Conservation (phyloP, 2,329 filamentous ascomycete species). For the Ascochyta fabae region DNA sequence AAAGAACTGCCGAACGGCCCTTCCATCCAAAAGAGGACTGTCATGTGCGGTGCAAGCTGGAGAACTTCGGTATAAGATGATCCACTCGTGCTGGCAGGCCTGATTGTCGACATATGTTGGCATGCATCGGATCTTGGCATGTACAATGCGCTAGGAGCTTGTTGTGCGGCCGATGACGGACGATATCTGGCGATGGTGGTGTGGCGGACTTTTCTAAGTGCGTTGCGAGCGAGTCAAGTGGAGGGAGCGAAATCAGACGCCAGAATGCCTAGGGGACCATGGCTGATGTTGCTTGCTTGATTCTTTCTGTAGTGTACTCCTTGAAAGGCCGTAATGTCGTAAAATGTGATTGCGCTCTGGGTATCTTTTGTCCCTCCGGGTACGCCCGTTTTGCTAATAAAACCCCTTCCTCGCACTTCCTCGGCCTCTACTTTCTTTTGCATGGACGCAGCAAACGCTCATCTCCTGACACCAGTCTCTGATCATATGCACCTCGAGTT, state of each 20-base stretch:
- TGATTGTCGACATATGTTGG: conserved; percentile 6
- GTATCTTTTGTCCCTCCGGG: conserved; percentile 5
- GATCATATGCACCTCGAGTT: conserved; percentile 61
- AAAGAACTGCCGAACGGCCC: conserved; percentile 9
- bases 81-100: neutral
- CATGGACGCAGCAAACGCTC: conserved; percentile 84
- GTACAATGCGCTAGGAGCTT: neutral
- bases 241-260: too few species aligned
- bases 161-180: conserved; percentile 9
- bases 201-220: neutral
- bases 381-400: conserved; percentile 20
- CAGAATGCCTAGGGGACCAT: neutral
- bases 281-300: neutral
- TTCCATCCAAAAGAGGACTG: neutral
- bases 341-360: neutral
- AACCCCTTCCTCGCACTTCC: conserved; percentile 29
- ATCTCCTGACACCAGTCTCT: conserved; percentile 90
- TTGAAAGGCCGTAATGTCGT: neutral
- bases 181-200: neutral
- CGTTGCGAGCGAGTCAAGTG: neutral
- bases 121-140: conserved; percentile 6
- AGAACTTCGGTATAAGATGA: neutral
- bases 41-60: conserved; percentile 5
- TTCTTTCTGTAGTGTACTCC: neutral
- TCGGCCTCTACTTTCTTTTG: conserved; percentile 51